These are phyloP conservation scores for Venturia asperata DNA, from an alignment of 2,329 filamentous ascomycete genomes.

Conservation along the genomic window DNA sequence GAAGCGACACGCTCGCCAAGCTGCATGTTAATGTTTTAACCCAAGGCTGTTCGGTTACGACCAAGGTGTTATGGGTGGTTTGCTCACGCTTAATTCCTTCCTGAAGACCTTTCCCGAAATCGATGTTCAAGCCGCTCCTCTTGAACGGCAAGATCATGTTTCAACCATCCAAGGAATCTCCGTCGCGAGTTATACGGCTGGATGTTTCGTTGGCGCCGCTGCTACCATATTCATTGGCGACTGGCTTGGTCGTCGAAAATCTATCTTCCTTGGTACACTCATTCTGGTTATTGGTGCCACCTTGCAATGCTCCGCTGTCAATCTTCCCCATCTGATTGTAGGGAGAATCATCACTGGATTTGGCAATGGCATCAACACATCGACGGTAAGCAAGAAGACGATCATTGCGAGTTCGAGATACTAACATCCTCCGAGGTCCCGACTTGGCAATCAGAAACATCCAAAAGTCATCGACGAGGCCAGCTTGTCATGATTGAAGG, in stretches of 20 bases:
- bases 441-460: conserved; percentile 43
- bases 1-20: neutral
- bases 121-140: conserved; percentile 8
- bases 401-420: neutral
- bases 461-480: conserved; percentile 40
- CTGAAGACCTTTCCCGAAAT: conserved; percentile 13
- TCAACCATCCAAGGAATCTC: conserved; percentile 38
- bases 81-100: conserved; percentile 36
- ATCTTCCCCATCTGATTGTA: conserved; percentile 40
- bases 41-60: conserved; percentile 5
- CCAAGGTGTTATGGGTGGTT: conserved; percentile 26
- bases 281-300: conserved; percentile 54
- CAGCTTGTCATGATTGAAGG: conserved; percentile 44
- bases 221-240: conserved; percentile 47
- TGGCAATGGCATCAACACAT: conserved; percentile 39
- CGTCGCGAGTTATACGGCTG: conserved; percentile 29
- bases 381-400: conserved; percentile 16
- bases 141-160: conserved; percentile 24
- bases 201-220: conserved; percentile 41
- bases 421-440: conserved; percentile 30
- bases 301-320: conserved; percentile 48
- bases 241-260: conserved; percentile 49
- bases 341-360: conserved; percentile 46
- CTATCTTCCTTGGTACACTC: conserved; percentile 52
- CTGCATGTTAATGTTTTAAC: neutral